These are phyloP conservation scores for Arthrinium phaeospermum DNA, from an alignment of 2,329 filamentous ascomycete species.

Conservation along the genomic window DNA sequence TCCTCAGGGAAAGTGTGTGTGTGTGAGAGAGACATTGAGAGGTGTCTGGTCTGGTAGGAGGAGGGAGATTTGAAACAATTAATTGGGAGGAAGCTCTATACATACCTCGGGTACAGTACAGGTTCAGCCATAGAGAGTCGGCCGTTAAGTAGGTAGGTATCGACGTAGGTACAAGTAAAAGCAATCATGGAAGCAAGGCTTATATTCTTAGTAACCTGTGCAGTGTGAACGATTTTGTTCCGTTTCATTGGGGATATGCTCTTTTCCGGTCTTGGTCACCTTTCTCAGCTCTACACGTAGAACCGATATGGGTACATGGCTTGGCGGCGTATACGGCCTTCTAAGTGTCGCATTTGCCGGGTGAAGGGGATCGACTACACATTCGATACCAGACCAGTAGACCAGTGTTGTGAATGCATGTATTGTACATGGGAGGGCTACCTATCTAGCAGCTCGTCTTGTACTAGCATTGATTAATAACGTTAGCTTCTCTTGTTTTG, in stretches of 20 bases:
- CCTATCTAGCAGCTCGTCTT: background rate
- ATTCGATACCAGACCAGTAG: background rate
- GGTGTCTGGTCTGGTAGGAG: conserved; percentile 21
- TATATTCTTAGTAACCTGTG: conserved; percentile 9
- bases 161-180: conserved; percentile 34
- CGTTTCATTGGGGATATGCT: conserved; percentile 8
- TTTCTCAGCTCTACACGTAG: background rate
- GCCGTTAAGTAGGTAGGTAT: conserved; percentile 25
- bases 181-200: background rate
- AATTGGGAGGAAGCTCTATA: background rate
- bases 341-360: conserved; percentile 5
- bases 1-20: conserved; percentile 25
- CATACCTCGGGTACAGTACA: background rate
- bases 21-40: conserved; percentile 29
- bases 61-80: conserved; percentile 21
- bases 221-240: background rate
- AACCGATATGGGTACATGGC: background rate
- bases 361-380: background rate
- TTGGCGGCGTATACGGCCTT: background rate
- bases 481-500: background rate
- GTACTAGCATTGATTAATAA: background rate
- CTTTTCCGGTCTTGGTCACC: conserved; percentile 3
- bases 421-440: background rate
- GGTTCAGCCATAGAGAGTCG: background rate
- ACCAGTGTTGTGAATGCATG: background rate